phyloP scores from a whole-genome alignment of 345 rosid genomes.

The Citrus australasica region DNA sequence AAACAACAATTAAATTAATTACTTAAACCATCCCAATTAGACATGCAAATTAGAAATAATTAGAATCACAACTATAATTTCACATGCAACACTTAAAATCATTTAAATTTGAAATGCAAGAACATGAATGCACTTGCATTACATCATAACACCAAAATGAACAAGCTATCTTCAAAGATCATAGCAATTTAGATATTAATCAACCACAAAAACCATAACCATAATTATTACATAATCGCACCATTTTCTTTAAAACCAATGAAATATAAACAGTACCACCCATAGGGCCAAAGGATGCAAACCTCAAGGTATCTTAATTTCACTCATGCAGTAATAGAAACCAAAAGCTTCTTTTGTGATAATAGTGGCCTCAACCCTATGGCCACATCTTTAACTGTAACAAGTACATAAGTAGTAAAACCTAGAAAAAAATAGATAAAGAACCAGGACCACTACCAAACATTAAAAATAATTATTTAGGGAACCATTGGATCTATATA shows the following conservation, averaged over 20 bases:
- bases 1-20: too few species aligned
- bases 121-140: neutral
- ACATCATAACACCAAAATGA: neutral
- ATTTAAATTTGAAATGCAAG: neutral
- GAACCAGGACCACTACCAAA: too few species aligned
- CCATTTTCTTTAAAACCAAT: neutral
- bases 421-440: neutral
- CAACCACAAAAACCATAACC: neutral
- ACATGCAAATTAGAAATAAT: too few species aligned
- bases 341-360: slow-evolving; percentile 64
- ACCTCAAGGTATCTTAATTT: slow-evolving; percentile 83
- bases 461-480: too few species aligned
- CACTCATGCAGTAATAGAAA: slow-evolving; percentile 81
- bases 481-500: too few species aligned
- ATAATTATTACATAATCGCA: neutral
- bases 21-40: too few species aligned
- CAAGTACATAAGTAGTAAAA: neutral
- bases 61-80: too few species aligned
- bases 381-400: slow-evolving; percentile 61
- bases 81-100: too few species aligned
- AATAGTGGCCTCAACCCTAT: slow-evolving; percentile 53
- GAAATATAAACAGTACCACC: neutral
- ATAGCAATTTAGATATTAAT: too few species aligned
- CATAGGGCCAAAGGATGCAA: slow-evolving; percentile 7
- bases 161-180: too few species aligned